Percentiles rank a stretch among this genome's conserved stretches.
phyloP scores from a whole-genome alignment of 768 basidiomycete species.

The Fomitopsis pulvina region DNA sequence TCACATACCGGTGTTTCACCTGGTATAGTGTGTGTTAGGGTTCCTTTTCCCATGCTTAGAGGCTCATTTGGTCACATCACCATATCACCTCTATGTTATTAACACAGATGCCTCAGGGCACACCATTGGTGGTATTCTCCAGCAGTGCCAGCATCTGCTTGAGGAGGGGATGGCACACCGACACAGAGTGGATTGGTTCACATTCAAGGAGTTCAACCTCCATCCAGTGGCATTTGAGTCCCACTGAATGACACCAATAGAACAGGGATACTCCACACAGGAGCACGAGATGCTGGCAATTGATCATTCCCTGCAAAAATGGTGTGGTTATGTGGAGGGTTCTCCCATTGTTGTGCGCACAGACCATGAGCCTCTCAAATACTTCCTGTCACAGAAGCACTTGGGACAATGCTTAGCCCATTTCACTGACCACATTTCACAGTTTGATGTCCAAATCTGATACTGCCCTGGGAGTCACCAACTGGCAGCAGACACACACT shows the following conservation, averaged over 20 bases:
- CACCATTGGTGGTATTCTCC: constrained; percentile 4
- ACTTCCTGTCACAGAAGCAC: constrained; percentile 13
- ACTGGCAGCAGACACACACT: constrained; percentile 16
- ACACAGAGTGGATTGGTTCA: neutral
- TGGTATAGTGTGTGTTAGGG: no score
- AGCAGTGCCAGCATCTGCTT: neutral
- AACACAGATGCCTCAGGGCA: constrained; percentile 5
- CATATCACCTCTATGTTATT: constrained; percentile 5
- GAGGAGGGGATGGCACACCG: constrained; percentile 3
- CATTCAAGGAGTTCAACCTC: constrained; percentile 3
- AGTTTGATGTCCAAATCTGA: constrained; percentile 9
- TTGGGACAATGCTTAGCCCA: constrained; percentile 17
- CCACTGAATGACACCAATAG: constrained; percentile 1
- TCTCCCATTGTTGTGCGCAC: constrained; percentile 18
- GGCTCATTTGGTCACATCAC: no score
- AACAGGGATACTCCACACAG: constrained; percentile 2
- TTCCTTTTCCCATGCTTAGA: no score
- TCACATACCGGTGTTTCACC: no score
- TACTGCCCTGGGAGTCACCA: constrained; percentile 12
- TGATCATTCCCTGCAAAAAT: constrained; percentile 15
- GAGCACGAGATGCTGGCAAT: constrained; percentile 5
- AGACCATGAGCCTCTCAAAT: constrained; percentile 19
- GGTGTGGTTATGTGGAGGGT: constrained; percentile 16
- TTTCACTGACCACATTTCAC: constrained; percentile 17
- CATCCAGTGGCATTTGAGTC: constrained; percentile 4